Percentiles rank a stretch among this genome's conserved stretches.
Evolutionary conservation across 108 stramenopile species (phyloP).

Genomic region (Phaeodactylum tricornutum): DNA sequence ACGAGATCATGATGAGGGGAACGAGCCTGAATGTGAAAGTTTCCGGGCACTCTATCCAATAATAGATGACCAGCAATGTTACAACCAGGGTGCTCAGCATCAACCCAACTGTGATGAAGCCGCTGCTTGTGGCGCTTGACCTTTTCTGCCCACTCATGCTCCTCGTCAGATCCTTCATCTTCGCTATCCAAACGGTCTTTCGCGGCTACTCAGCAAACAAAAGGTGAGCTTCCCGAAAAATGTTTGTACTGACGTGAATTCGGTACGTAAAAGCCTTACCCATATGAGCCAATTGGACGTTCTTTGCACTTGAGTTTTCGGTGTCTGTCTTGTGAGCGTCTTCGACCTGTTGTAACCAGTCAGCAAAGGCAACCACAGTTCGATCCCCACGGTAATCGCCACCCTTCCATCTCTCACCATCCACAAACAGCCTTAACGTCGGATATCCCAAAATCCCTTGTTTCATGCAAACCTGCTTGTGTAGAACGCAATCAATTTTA

Average conservation of each 20-base stretch:
- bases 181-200: no score
- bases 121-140: slow-evolving; percentile 18
- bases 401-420: slow-evolving; percentile 34
- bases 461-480: slow-evolving; percentile 56
- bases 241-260: not conserved
- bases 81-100: slow-evolving; percentile 78
- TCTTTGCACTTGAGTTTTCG: slow-evolving; percentile 16
- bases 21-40: slow-evolving; percentile 88
- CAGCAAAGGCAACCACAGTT: slow-evolving; percentile 62
- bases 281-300: slow-evolving; percentile 13
- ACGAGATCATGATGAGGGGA: slow-evolving; percentile 77
- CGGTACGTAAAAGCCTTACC: slow-evolving; percentile 6
- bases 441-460: slow-evolving; percentile 86
- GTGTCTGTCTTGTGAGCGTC: slow-evolving; percentile 30
- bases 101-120: slow-evolving; percentile 23
- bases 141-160: slow-evolving; percentile 40
- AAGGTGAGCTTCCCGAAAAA: no score
- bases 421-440: slow-evolving; percentile 75
- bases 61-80: slow-evolving; percentile 51
- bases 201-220: no score
- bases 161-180: slow-evolving; percentile 29
- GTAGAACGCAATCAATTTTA: slow-evolving; percentile 82
- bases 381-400: slow-evolving; percentile 79
- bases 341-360: slow-evolving; percentile 43
- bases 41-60: slow-evolving; percentile 89